Evolutionary conservation across 345 rosid genomes (phyloP).

Genomic region (Corchorus capsularis): DNA sequence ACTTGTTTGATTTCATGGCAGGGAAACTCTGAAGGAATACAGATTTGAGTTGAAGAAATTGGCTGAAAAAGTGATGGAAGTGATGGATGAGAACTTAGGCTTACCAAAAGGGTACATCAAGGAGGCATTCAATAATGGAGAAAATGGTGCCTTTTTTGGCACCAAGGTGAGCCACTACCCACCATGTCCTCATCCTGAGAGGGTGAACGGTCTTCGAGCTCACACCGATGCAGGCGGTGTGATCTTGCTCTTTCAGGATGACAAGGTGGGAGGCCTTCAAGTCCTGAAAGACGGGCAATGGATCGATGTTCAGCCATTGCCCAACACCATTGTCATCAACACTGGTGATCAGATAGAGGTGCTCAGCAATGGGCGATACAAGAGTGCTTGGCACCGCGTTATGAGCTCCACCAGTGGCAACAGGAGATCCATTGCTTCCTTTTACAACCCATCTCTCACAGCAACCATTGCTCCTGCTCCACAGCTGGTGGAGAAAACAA

Average conservation of each 20-base stretch:
- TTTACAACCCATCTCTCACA: slow-evolving; percentile 74
- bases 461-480: slow-evolving; percentile 80
- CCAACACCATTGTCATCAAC: slow-evolving; percentile 74
- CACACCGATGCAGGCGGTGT: slow-evolving; percentile 98
- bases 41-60: slow-evolving; percentile 71
- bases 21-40: slow-evolving; percentile 79
- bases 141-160: slow-evolving; percentile 61
- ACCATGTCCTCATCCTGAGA: slow-evolving; percentile 83
- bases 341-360: slow-evolving; percentile 96
- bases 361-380: slow-evolving; percentile 81
- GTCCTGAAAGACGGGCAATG: slow-evolving; percentile 75
- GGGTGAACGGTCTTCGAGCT: slow-evolving; percentile 69
- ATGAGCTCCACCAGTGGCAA: slow-evolving; percentile 52
- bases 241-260: slow-evolving; percentile 87
- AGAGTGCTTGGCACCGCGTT: slow-evolving; percentile 89
- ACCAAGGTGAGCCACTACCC: slow-evolving; percentile 96
- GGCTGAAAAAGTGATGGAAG: slow-evolving; percentile 71
- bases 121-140: slow-evolving; percentile 59
- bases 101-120: slow-evolving; percentile 62
- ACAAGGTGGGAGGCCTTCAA: slow-evolving; percentile 78
- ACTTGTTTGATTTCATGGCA: slow-evolving; percentile 23
- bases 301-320: slow-evolving; percentile 86
- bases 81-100: slow-evolving; percentile 85
- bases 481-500: slow-evolving; percentile 29
- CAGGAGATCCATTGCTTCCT: slow-evolving; percentile 84